Conservation (phyloP, 2,329 filamentous ascomycete species). For the Knoxdaviesia proteae region DNA sequence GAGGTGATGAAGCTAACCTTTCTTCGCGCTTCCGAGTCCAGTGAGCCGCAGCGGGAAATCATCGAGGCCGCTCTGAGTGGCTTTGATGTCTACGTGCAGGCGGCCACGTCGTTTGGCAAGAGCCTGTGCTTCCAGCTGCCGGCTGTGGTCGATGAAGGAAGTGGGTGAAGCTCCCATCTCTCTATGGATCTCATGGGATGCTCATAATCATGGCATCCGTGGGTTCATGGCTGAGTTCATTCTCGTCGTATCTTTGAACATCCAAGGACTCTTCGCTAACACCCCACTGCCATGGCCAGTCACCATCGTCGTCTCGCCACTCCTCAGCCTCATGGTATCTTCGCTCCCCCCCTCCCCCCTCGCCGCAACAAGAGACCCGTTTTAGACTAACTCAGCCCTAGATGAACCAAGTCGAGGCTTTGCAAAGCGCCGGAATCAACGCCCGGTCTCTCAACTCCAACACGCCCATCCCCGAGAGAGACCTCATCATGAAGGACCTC, state of each 20-base stretch:
- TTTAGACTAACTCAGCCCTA: conserved; percentile 12
- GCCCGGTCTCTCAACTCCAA: conserved; percentile 78
- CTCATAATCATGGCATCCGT: too few species aligned
- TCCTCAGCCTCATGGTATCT: conserved; percentile 68
- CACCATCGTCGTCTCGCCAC: conserved; percentile 74
- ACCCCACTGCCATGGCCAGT: conserved; percentile 23
- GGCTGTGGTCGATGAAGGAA: conserved; percentile 69
- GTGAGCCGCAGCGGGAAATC: conserved; percentile 72
- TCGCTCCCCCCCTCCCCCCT: conserved; percentile 1
- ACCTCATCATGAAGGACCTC: conserved; percentile 57
- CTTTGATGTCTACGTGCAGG: conserved; percentile 84
- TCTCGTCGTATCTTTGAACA: too few species aligned
- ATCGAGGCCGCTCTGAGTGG: conserved; percentile 63
- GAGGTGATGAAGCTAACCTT: neutral
- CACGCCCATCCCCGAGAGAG: conserved; percentile 42
- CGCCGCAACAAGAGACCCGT: neutral
- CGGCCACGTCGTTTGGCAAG: conserved; percentile 79
- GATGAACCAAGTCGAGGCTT: conserved; percentile 80
- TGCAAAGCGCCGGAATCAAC: conserved; percentile 52
- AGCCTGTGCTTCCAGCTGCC: conserved; percentile 85
- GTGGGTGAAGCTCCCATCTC: conserved; percentile 25
- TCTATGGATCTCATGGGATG: too few species aligned
- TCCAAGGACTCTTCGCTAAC: too few species aligned
- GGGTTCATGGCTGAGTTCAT: too few species aligned
- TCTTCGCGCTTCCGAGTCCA: conserved; percentile 12